Evolutionary conservation across 768 basidiomycete species (phyloP), one percentile per base, ranked within the genome.

Genomic region (Boletus subcaerulescens): DNA sequence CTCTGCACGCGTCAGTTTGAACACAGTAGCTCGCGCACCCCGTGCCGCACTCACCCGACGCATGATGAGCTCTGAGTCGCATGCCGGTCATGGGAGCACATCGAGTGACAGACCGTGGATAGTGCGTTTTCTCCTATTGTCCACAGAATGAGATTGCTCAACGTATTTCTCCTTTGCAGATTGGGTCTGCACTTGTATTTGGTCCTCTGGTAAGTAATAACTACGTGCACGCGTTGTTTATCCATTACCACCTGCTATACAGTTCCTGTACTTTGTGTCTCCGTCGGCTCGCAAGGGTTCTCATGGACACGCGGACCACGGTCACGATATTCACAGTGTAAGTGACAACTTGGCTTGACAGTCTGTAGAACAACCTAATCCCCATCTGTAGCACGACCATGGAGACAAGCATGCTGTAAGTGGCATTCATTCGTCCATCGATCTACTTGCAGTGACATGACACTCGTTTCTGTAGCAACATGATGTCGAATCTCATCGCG

Each of bases 201-300:
- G 71, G 71, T 51, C 65, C 70, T 48, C 52, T 59, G 50, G 71
- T 73, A 40, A 43, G 69, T 56, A 39, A 5, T 26, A 10, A 24
- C 17, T 41, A 3, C 12, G 32, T 26, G 29, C 8, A 18, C 14
- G 0, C 12, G 22, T 33, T 33, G 12, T 52, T 33, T 42, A 40
- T 43, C 11, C 5, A 26, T 2, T 40, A 41, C 40, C 9, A 52
- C 42, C 18, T 45, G 32, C 48, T 39, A 29, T 33, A 33, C 41
- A 71, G 70, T 50, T 73, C 15, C 50, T 71, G 40, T 73, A 71
- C 49, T 62, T 73, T 18, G 50, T 68, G 12, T 71, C 70, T 13
- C 70, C 70, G 11, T 61, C 71, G 6, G 60, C 67, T n/a, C 67
- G 64, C 45, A 57, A 61, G 20, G 41, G 42, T 9, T 52, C 58